phyloP scores from a whole-genome alignment of 495 filamentous ascomycete species.

The Staphylotrichum tortipilum region DNA sequence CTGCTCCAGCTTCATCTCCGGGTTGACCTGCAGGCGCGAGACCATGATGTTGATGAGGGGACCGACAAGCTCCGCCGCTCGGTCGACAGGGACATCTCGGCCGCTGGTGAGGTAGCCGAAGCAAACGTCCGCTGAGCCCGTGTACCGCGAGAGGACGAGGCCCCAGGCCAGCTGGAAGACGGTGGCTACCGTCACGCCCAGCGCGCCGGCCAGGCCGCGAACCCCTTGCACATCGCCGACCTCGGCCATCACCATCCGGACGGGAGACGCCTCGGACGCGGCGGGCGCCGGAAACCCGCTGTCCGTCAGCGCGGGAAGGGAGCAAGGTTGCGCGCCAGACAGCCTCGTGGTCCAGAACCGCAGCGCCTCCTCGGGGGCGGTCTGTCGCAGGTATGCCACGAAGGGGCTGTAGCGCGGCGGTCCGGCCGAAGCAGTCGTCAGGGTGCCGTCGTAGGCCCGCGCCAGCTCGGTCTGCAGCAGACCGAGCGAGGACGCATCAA shows the following conservation, averaged over 20 bases:
- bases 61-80: conserved; percentile 2
- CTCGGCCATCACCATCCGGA: background rate
- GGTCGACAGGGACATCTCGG: conserved; percentile 2
- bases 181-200: conserved; percentile 1
- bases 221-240: background rate
- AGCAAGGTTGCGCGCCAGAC: too few relatives aligned
- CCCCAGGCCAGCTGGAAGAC: conserved; percentile 44
- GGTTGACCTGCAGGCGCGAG: background rate
- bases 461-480: too few relatives aligned
- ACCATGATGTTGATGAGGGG: conserved; percentile 11
- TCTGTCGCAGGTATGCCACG: too few relatives aligned
- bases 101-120: conserved; percentile 35
- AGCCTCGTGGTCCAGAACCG: too few relatives aligned
- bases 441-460: too few relatives aligned
- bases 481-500: too few relatives aligned
- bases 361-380: too few relatives aligned
- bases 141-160: conserved; percentile 42
- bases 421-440: too few relatives aligned
- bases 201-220: background rate
- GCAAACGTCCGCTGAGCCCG: conserved; percentile 37
- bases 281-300: too few relatives aligned
- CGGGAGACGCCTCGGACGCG: background rate
- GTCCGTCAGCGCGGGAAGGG: too few relatives aligned
- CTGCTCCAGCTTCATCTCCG: background rate
- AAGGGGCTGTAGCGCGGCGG: too few relatives aligned